These are phyloP conservation scores for Aspergillus fructus DNA, from an alignment of 2,329 filamentous ascomycete species.

Conservation along the genomic window DNA sequence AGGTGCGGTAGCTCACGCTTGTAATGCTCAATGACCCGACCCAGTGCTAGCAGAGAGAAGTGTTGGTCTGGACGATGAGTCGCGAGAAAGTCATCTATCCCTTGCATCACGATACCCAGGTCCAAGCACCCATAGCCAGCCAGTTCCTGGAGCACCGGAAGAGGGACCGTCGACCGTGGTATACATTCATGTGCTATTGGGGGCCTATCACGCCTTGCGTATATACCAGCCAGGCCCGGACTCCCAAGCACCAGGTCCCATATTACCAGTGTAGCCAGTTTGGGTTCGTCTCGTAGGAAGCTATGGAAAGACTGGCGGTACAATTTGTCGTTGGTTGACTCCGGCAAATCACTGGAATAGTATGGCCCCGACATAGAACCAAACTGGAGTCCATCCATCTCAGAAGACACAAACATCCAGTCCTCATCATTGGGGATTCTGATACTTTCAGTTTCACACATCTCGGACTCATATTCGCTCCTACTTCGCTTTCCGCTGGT, in stretches of 20 bases:
- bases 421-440: not conserved
- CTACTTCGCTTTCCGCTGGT: not conserved
- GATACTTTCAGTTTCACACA: too few relatives aligned
- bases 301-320: not conserved
- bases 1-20: not conserved
- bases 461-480: not conserved
- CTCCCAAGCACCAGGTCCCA: not conserved
- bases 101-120: not conserved
- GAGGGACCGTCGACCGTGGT: not conserved
- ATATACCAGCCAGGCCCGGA: slow-evolving; percentile 2
- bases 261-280: not conserved
- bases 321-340: too few relatives aligned
- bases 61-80: not conserved
- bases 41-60: slow-evolving; percentile 3
- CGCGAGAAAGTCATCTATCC: not conserved
- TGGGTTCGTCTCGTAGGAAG: not conserved
- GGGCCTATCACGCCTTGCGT: not conserved
- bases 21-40: slow-evolving; percentile 1
- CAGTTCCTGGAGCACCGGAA: not conserved
- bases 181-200: not conserved
- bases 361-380: not conserved
- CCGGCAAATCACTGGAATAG: not conserved
- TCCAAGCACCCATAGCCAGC: not conserved
- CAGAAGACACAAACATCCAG: not conserved
- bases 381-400: not conserved